A percentile compares a stretch with the other conserved stretches of the same genome.
Conservation (phyloP, 1,139 yeast species). For the Arxiozyma heterogenica region DNA sequence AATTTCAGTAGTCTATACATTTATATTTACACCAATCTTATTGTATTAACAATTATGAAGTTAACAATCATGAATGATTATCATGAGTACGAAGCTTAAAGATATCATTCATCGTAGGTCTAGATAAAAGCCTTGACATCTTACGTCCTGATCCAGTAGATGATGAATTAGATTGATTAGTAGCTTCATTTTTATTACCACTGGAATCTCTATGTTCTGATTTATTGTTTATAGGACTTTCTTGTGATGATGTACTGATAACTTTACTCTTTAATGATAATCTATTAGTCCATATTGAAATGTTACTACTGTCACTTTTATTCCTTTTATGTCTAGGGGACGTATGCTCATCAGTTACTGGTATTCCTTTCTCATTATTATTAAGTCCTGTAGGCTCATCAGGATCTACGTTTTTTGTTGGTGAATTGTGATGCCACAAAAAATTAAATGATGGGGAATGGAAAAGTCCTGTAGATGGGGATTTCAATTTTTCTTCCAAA, state of each 20-base stretch:
- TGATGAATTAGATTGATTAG: conserved; percentile 5
- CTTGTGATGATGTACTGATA: conserved; percentile 7
- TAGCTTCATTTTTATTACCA: conserved; percentile 2
- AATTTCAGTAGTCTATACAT: neutral
- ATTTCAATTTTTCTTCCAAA: neutral
- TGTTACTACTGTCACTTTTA: conserved; percentile 16
- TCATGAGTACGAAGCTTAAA: conserved; percentile 24
- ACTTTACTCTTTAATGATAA: conserved; percentile 13
- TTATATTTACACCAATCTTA: neutral
- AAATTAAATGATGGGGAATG: conserved; percentile 18
- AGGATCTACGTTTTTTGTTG: conserved; percentile 5
- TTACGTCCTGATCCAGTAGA: conserved; percentile 16
- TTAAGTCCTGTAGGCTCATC: neutral
- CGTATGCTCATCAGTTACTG: neutral
- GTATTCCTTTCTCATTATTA: neutral
- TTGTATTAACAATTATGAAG: neutral
- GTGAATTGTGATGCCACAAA: conserved; percentile 16
- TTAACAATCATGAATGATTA: neutral
- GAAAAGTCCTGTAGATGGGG: conserved; percentile 5
- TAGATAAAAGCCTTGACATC: conserved; percentile 23
- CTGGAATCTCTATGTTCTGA: neutral
- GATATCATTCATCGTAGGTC: conserved; percentile 22
- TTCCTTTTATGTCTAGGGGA: conserved; percentile 13
- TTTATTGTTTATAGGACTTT: conserved; percentile 5
- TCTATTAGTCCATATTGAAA: conserved; percentile 16